Percentiles rank a stretch among this genome's conserved stretches.
Evolutionary conservation across 2,329 filamentous ascomycete genomes (phyloP).

Genomic region (Calonectria pseudoreteaudii): DNA sequence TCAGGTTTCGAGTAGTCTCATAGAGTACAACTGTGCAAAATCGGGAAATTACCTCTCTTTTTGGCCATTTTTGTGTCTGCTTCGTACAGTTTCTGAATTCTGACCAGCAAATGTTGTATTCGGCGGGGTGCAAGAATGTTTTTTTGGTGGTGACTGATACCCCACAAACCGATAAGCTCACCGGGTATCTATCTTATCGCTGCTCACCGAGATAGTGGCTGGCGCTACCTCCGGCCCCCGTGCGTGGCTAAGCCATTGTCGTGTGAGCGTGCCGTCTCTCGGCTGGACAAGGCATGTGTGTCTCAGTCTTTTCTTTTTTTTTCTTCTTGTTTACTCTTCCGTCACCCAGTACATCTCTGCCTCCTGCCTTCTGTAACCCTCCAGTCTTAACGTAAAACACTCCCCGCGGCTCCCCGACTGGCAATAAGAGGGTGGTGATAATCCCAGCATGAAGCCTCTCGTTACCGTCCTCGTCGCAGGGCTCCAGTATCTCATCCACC

Average conservation of each 20-base stretch:
- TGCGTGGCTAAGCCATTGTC: neutral
- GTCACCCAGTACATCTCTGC: no score
- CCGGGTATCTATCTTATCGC: slow-evolving; percentile 32
- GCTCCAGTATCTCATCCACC: slow-evolving; percentile 54
- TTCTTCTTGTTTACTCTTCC: neutral
- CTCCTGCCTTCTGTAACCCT: no score
- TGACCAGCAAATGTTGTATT: slow-evolving; percentile 28
- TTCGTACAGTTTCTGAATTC: slow-evolving; percentile 25
- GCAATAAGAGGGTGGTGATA: neutral
- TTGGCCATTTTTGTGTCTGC: slow-evolving; percentile 46
- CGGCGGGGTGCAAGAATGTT: slow-evolving; percentile 39
- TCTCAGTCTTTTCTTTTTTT: neutral
- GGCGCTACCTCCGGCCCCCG: neutral
- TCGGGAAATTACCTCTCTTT: slow-evolving; percentile 40
- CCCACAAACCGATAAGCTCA: slow-evolving; percentile 39
- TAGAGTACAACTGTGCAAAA: neutral
- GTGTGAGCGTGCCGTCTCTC: neutral
- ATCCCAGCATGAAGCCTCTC: slow-evolving; percentile 44
- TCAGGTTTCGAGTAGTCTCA: neutral
- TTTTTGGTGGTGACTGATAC: slow-evolving; percentile 38
- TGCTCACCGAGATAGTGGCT: slow-evolving; percentile 33
- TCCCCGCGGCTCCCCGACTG: neutral
- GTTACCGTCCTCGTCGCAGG: slow-evolving; percentile 53
- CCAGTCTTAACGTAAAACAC: no score
- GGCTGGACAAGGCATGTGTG: neutral